Percentiles rank a stretch among this genome's conserved stretches.
These are phyloP conservation scores for Farysia itapuensis DNA, from an alignment of 1,284 basidiomycete genomes.

Conservation along the genomic window DNA sequence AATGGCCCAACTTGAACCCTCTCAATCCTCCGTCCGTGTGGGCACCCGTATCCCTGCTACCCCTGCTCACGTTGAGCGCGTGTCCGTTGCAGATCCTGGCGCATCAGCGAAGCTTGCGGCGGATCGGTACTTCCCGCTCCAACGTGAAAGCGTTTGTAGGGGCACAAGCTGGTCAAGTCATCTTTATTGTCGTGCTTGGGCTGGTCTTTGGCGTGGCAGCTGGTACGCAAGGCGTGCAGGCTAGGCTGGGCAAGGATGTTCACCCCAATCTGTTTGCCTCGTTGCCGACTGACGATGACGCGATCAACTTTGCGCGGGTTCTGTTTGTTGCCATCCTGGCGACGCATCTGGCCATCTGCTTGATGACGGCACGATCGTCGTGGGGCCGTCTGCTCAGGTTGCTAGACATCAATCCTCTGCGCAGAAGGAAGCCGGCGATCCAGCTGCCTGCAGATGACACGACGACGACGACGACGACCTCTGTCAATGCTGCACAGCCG, in stretches of 20 bases:
- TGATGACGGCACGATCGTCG: slow-evolving; percentile 50
- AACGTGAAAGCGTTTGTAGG: slow-evolving; percentile 53
- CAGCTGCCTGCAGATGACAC: slow-evolving; percentile 8
- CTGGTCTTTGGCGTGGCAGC: slow-evolving; percentile 45
- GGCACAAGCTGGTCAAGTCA: slow-evolving; percentile 49
- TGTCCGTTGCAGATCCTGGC: slow-evolving; percentile 56
- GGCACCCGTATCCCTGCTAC: slow-evolving; percentile 56
- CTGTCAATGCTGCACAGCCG: neutral
- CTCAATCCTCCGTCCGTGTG: slow-evolving; percentile 44
- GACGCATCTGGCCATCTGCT: slow-evolving; percentile 49
- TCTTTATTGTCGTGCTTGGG: slow-evolving; percentile 35
- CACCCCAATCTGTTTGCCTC: slow-evolving; percentile 54
- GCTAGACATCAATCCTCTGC: slow-evolving; percentile 45
- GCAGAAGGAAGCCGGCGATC: slow-evolving; percentile 9
- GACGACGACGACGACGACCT: neutral
- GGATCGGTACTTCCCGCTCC: slow-evolving; percentile 45
- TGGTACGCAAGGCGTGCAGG: slow-evolving; percentile 42
- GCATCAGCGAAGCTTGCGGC: slow-evolving; percentile 50
- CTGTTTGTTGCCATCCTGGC: slow-evolving; percentile 47
- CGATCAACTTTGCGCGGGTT: slow-evolving; percentile 42
- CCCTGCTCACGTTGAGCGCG: slow-evolving; percentile 50
- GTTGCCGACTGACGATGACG: slow-evolving; percentile 44
- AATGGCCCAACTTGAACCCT: slow-evolving; percentile 32
- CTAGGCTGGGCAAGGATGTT: slow-evolving; percentile 23
- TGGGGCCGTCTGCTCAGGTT: slow-evolving; percentile 50